Percentiles rank a stretch among this genome's conserved stretches.
phyloP scores from a whole-genome alignment of 345 rosid species.

The Brassica juncea region DNA sequence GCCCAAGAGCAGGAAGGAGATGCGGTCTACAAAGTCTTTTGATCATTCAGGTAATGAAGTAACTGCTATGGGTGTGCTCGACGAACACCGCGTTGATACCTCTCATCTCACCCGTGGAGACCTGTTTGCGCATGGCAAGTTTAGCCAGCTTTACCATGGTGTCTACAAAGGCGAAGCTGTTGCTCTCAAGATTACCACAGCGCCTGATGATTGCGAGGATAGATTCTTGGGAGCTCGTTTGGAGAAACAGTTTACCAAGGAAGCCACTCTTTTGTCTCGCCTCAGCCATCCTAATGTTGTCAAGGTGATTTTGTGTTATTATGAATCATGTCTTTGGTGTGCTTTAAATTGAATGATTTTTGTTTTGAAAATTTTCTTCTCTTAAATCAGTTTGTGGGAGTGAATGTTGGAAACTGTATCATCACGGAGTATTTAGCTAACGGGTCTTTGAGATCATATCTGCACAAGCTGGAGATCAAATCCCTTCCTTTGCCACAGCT shows the following conservation, averaged over 20 bases:
- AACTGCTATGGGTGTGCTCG: slow-evolving; percentile 55
- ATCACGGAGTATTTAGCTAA: slow-evolving; percentile 58
- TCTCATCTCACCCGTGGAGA: slow-evolving; percentile 65
- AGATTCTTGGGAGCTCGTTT: slow-evolving; percentile 54
- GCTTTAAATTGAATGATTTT: neutral
- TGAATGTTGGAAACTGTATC: slow-evolving; percentile 55
- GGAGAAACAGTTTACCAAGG: slow-evolving; percentile 68
- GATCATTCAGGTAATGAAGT: slow-evolving; percentile 62
- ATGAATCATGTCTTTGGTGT: neutral
- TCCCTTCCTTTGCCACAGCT: slow-evolving; percentile 57
- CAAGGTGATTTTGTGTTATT: slow-evolving; percentile 50
- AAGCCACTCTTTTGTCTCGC: slow-evolving; percentile 67
- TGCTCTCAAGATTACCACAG: slow-evolving; percentile 68
- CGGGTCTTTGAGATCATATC: slow-evolving; percentile 72
- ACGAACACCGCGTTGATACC: slow-evolving; percentile 57
- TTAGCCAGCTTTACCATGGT: slow-evolving; percentile 77
- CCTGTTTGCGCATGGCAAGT: slow-evolving; percentile 69
- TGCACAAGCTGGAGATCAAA: slow-evolving; percentile 68
- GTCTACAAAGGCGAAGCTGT: slow-evolving; percentile 68
- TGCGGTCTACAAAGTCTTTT: slow-evolving; percentile 66
- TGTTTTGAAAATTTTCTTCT: slow-evolving; percentile 8
- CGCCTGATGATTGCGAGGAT: slow-evolving; percentile 63
- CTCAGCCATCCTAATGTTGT: slow-evolving; percentile 68
- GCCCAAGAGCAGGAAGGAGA: slow-evolving; percentile 52
- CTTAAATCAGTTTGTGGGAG: slow-evolving; percentile 55